These are phyloP conservation scores for Aquilaria sinensis DNA, from an alignment of 345 rosid genomes.

Conservation along the genomic window DNA sequence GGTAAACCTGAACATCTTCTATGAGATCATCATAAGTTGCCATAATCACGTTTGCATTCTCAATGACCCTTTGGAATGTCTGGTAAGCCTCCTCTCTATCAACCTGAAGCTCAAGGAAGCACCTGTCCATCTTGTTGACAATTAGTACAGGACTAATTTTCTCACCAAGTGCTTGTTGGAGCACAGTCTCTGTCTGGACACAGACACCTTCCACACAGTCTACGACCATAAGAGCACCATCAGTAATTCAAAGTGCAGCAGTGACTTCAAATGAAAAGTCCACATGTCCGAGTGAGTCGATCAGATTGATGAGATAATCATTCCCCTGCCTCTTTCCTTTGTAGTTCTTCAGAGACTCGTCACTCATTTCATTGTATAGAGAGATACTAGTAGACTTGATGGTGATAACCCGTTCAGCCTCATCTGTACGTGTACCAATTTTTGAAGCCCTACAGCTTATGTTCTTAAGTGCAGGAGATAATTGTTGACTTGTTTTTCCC, in stretches of 20 bases:
- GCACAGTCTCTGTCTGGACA: too few relatives aligned
- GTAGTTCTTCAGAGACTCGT: conserved; percentile 32
- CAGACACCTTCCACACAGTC: too few relatives aligned
- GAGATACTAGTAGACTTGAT: conserved; percentile 9
- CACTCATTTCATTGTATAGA: conserved; percentile 6
- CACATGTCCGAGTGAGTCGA: conserved; percentile 72
- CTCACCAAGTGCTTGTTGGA: too few relatives aligned
- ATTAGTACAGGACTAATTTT: too few relatives aligned
- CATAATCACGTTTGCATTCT: too few relatives aligned
- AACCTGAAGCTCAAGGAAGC: too few relatives aligned
- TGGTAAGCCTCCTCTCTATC: too few relatives aligned
- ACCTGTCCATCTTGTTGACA: too few relatives aligned
- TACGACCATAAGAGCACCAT: conserved; percentile 57
- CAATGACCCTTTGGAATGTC: too few relatives aligned
- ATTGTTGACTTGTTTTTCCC: too few relatives aligned
- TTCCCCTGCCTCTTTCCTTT: conserved; percentile 49
- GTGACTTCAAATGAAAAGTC: conserved; percentile 81
- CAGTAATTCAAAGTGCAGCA: conserved; percentile 72
- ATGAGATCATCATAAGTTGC: conserved; percentile 30
- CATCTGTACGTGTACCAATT: conserved; percentile 46
- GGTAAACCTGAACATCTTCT: conserved; percentile 68
- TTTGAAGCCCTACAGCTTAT: too few relatives aligned
- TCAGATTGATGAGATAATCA: conserved; percentile 67
- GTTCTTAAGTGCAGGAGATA: too few relatives aligned
- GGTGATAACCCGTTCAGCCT: conserved; percentile 75